Evolutionary conservation across 2,329 filamentous ascomycete species (phyloP), one percentile per base, ranked within the genome.

Genomic region (Colletotrichum scovillei): DNA sequence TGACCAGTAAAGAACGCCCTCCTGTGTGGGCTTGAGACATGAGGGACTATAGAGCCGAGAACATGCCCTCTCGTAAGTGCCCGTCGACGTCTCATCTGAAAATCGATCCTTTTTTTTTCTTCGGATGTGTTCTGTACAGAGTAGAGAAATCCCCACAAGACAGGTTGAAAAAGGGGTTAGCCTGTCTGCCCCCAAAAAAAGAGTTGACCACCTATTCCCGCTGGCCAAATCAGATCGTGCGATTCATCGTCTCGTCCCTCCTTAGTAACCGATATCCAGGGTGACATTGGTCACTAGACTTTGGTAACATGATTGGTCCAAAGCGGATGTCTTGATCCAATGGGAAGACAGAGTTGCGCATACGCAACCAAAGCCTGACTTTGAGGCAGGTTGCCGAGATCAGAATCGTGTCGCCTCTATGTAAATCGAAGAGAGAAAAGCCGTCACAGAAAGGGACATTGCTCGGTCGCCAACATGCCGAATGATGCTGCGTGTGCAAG

Each of bases 151-250:
- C 38, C 65, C 35, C 60, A 60, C 60, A 59, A 32, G 55, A 73
- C 70, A 73, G 70, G 70, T 73, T 73, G 19, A 49, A 52, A 70
- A 70, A 73, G 46, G 53, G 70, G 67, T 73, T 60, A 65, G 55
- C 67, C 70, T 73, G 67, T 69, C 67, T 65, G 32, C 67, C 70
- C 70, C 70, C 24, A 56, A 30, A 56, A 70, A 32, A 52, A 56
- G 70, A 73, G 60, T 73, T 70, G 70, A 55, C 67, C 70, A 49
- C 59, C 70, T 42, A 59, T 69, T 53, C 66, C 56, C 60, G 67
- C 60, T 70, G 70, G 60, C 60, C 67, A 70, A 73, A 70, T 60
- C 70, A 70, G 57, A 73, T 62, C 70, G 60, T 73, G 67, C 46
- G 67, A 70, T 62, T 73, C 70, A 65, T 70, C 70, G 70, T 70